Conservation (phyloP, 2,329 filamentous ascomycete species). For the Penicillium polonicum region DNA sequence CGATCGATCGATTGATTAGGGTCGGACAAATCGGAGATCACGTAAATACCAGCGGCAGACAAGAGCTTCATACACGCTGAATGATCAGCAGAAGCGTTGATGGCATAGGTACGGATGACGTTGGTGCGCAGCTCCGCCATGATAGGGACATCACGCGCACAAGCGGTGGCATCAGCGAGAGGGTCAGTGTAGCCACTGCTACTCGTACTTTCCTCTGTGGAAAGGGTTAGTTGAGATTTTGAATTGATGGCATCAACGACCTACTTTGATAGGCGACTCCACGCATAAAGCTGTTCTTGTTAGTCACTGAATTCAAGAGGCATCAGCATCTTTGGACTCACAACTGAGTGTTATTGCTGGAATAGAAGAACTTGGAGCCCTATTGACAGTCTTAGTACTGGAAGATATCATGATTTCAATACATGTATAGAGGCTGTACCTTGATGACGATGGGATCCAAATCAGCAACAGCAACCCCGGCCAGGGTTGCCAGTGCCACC, state of each 20-base stretch:
- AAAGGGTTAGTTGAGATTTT: conserved; percentile 3
- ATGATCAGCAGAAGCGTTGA: conserved; percentile 76
- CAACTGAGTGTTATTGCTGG: conserved; percentile 72
- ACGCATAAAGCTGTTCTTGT: conserved; percentile 66
- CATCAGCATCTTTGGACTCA: conserved; percentile 41
- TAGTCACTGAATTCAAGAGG: conserved; percentile 31
- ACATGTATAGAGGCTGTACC: conserved; percentile 43
- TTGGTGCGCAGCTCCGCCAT: conserved; percentile 79
- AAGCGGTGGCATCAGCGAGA: conserved; percentile 66
- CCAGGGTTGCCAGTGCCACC: conserved; percentile 50
- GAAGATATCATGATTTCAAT: not conserved
- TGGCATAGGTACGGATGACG: conserved; percentile 86
- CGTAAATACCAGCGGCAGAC: conserved; percentile 81
- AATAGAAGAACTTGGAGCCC: conserved; percentile 83
- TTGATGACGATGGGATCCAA: conserved; percentile 62
- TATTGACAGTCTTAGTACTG: conserved; percentile 31
- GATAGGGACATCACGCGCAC: conserved; percentile 78
- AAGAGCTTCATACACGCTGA: conserved; percentile 77
- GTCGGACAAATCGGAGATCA: conserved; percentile 83
- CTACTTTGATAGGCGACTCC: conserved; percentile 84
- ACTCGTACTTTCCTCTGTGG: conserved; percentile 48
- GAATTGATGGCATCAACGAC: conserved; percentile 21
- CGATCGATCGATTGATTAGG: conserved; percentile 81
- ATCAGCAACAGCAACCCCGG: conserved; percentile 47
- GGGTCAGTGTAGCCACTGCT: conserved; percentile 70